A percentile compares a stretch with the other conserved stretches of the same genome.
These are phyloP conservation scores for Alnus rubra DNA, from an alignment of 306 rosid genomes.

Conservation along the genomic window DNA sequence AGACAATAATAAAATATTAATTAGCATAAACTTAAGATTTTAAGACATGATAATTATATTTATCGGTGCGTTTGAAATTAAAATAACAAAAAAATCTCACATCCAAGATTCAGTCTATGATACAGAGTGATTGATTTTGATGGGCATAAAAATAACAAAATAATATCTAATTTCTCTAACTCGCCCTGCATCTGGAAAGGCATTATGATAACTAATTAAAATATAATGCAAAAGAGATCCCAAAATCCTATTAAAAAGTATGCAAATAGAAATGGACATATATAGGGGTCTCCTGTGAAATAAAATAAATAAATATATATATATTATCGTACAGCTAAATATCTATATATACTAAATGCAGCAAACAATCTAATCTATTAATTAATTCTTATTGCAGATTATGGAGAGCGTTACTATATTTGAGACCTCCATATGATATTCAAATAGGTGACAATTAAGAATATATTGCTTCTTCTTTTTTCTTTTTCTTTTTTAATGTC, in stretches of 20 bases:
- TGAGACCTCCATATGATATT: too few relatives aligned
- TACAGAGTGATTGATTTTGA: neutral
- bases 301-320: neutral
- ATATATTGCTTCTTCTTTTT: too few relatives aligned
- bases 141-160: conserved; percentile 1
- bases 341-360: too few relatives aligned
- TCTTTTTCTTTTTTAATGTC: neutral
- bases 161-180: neutral
- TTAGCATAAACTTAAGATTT: too few relatives aligned
- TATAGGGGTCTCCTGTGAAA: neutral
- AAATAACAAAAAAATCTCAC: too few relatives aligned
- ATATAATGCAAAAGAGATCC: neutral
- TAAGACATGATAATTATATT: too few relatives aligned
- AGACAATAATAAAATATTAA: too few relatives aligned
- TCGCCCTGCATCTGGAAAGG: neutral
- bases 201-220: neutral
- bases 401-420: too few relatives aligned
- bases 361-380: too few relatives aligned
- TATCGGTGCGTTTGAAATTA: too few relatives aligned
- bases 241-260: neutral
- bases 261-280: neutral
- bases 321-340: neutral
- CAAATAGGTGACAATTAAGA: too few relatives aligned
- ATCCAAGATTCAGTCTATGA: neutral
- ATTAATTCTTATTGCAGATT: too few relatives aligned